Base-by-base conservation (phyloP, 208 protist species). In the Wallacemonas rigidus region DNA sequence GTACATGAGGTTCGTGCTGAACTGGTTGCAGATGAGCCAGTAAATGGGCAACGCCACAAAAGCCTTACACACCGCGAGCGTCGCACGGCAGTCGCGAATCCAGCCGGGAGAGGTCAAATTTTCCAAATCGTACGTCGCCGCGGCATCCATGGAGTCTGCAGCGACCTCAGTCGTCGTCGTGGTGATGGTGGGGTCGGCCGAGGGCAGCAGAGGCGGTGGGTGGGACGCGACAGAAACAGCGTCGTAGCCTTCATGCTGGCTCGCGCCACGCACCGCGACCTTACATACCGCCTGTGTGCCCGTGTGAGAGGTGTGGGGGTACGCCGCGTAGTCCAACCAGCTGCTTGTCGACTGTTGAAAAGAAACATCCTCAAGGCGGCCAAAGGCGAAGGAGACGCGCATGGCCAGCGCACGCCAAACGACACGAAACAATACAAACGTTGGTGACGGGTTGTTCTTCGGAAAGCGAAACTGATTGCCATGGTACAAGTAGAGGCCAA, bases 11-110 rank as follows among this genome's bases (percentile, higher is more conserved):
- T 87, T 89, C 1, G 81, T 92, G 75, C 83, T 89, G 72, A 87
- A 89, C 77, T 89, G 83, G 48, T 89, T 89, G 63, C 75, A 82
- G 36, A 89, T 75, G 12, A 92, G 72, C 87, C 87, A 92, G 75
- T 92, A 92, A 15, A 92, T 74, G 68, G 87, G 87, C 38, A 92
- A 75, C 39, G 82, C 79, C 7, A 86, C 57, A 62, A 92, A 89
- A 9, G 77, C 67, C 53, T 78, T 77, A 71, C 83, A 89, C 39
- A 86, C 74, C 0, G 40, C 39, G 64, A 87, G 41, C 55, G 84
- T 80, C 55, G 50, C 55, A 39, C 83, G 85, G 38, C 76, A 84
- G 72, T 89, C 83, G 1, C 6, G 68, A 14, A 87, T 60, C 75
- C 70, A 86, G 41, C 11, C 44, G 1, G 69, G 39, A 17, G 62